A percentile compares a stretch with the other conserved stretches of the same genome.
Evolutionary conservation across 2,329 filamentous ascomycete species (phyloP).

Genomic region (Thielaviopsis euricoi): DNA sequence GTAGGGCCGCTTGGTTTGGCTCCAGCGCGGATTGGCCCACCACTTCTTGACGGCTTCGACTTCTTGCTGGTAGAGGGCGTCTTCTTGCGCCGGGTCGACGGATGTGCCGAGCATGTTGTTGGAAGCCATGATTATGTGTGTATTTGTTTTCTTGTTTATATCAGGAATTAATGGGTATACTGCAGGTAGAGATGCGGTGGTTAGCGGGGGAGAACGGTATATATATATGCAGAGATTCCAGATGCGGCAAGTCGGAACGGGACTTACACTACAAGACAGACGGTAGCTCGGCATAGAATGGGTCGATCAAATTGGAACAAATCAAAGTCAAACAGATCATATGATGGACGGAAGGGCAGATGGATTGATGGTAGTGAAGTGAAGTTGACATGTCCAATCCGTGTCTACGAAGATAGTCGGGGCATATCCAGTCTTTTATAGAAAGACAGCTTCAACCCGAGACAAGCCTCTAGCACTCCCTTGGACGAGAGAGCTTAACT

Average conservation of each 20-base stretch:
- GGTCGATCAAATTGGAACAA: too few species aligned
- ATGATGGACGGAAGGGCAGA: too few species aligned
- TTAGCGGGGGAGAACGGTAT: neutral
- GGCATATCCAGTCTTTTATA: neutral
- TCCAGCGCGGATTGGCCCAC: conserved; percentile 89
- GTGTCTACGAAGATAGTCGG: neutral
- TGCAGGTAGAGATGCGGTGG: too few species aligned
- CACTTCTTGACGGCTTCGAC: conserved; percentile 80
- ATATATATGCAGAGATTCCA: neutral
- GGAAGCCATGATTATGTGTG: conserved; percentile 39
- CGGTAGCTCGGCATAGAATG: too few species aligned
- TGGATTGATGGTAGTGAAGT: too few species aligned
- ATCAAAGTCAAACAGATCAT: too few species aligned
- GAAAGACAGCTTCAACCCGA: neutral
- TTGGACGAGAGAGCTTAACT: neutral
- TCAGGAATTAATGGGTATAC: too few species aligned
- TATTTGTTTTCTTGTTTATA: too few species aligned
- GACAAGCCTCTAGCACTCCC: neutral
- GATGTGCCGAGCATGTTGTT: conserved; percentile 45
- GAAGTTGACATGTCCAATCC: neutral
- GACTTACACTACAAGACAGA: too few species aligned
- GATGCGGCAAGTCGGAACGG: neutral
- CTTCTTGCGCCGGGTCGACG: conserved; percentile 39
- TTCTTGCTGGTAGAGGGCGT: conserved; percentile 61
- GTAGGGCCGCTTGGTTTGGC: conserved; percentile 79